These are phyloP conservation scores for Xerocomus amazonicus DNA, from an alignment of 1,284 basidiomycete species.

Conservation along the genomic window DNA sequence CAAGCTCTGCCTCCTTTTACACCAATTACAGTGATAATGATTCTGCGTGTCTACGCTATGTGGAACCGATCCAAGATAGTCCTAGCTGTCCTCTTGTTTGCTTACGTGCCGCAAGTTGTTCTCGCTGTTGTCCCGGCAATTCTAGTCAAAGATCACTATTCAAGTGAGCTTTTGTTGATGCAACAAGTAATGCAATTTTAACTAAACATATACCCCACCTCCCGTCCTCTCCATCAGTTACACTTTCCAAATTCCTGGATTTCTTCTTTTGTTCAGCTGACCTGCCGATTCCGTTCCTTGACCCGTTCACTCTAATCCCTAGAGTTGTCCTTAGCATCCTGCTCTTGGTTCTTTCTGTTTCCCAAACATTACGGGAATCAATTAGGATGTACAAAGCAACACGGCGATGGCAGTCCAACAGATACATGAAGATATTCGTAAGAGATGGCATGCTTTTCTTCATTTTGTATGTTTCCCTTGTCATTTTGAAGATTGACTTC, in stretches of 20 bases:
- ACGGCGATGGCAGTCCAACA: neutral
- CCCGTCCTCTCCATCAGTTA: neutral
- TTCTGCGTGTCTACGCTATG: conserved; percentile 17
- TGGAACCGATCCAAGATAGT: conserved; percentile 10
- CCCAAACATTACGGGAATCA: neutral
- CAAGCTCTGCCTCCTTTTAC: neutral
- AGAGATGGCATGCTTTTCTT: conserved; percentile 1
- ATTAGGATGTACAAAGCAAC: neutral
- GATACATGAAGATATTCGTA: neutral
- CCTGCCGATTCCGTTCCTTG: too few species aligned
- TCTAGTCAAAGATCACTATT: too few species aligned
- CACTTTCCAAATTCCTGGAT: neutral
- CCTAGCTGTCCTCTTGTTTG: conserved; percentile 1
- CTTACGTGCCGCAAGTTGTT: neutral
- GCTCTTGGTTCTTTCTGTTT: neutral
- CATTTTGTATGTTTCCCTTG: neutral
- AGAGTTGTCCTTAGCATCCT: neutral
- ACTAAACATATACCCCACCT: neutral
- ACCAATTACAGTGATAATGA: conserved; percentile 13
- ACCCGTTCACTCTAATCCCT: neutral
- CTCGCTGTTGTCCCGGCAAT: neutral
- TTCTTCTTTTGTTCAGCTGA: neutral
- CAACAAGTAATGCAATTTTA: neutral
- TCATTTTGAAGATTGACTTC: neutral
- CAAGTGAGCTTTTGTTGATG: neutral